Base-by-base conservation (phyloP, 768 basidiomycete species). In the Kwoniella sp. region DNA sequence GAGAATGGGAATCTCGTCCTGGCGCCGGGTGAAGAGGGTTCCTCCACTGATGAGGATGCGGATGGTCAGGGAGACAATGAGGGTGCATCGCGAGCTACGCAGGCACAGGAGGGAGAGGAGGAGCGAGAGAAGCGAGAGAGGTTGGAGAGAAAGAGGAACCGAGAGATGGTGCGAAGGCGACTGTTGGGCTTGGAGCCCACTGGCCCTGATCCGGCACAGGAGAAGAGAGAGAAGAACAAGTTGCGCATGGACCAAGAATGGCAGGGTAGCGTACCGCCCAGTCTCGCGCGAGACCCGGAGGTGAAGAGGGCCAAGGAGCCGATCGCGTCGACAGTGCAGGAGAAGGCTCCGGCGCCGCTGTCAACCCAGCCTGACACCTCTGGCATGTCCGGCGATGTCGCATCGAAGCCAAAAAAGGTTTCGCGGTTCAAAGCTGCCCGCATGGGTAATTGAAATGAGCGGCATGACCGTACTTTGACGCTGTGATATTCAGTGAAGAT, bases 1-100 rank as follows among this genome's bases (percentile, higher is more conserved):
- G 64, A 69, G 37, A 69, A 69, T 64, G 67, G 67, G 29, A 66
- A 66, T 53, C 33, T 69, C 20, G 58, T 69, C 20, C 38, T 69
- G 2, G 67, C 67, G 3, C 62, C 67, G 0, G 62, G 62, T 17
- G 64, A 69, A 45, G 52, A 59, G 46, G 44, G 46, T 14, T 55
- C 50, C 17, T 60, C 61, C 19, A 50, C 56, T 14, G 62, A 62
- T 29, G 61, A 36, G 11, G 57, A 53, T 15, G 34, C 44, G 11
- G 54, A 54, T 9, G 53, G 40, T 4, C n/a, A n/a, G n/a, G n/a
- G n/a, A n/a, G 20, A 34, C 14, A n/a, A n/a, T 22, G 45, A 39
- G 36, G 11, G 32, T 43, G 33, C 23, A 41, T 28, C 34, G 39
- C 25, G 4, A 27, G 43, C n/a, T n/a, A n/a, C n/a, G n/a, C n/a